Base-by-base conservation (phyloP, 2,329 filamentous ascomycete genomes). In the Fusarium nodosum region DNA sequence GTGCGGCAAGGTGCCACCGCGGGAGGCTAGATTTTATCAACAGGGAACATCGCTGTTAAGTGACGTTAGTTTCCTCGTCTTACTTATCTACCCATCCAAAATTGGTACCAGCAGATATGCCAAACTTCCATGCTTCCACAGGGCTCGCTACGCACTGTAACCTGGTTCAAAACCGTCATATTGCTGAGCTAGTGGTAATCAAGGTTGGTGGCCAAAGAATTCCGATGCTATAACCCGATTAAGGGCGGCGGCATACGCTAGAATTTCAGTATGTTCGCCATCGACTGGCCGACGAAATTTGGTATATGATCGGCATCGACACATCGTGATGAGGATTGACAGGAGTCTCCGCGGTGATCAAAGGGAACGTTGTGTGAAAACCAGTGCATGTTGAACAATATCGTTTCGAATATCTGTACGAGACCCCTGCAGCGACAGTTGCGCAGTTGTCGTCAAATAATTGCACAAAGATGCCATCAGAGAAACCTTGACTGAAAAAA, bases 401-500 rank as follows among this genome's bases (percentile, higher is more conserved):
- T n/a, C 30, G 16, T 22, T 59, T 38, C n/a, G 36, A 45, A 30
- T 46, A 46, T 44, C 48, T 12, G 33, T 7, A 34, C 2, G 33
- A 34, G 33, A 34, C 8, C 33, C 33, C 18, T 34, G 33, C 33
- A 34, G 33, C 33, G 31, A 33, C 13, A 15, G 33, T 34, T 34
- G 33, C 15, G 8, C 5, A 16, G 15, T 34, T 34, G 44, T 56
- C 50, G 22, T 41, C 22, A 26, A 44, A 44, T 18, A 53, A 71
- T 64, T 62, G 61, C 50, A 70, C 65, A 39, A 57, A 68, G 34
- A 72, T 64, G 56, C 55, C 52, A 60, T 62, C 50, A 36, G 20
- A 50, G 9, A 38, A 16, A 36, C 8, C 22, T 22, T 24, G 24
- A 16, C 28, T n/a, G 45, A 55, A 47, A 52, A 47, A 33, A 36